A percentile compares a stretch with the other conserved stretches of the same genome.
These are phyloP conservation scores for Chamaenerion angustifolium DNA, from an alignment of 345 rosid species.

Conservation along the genomic window DNA sequence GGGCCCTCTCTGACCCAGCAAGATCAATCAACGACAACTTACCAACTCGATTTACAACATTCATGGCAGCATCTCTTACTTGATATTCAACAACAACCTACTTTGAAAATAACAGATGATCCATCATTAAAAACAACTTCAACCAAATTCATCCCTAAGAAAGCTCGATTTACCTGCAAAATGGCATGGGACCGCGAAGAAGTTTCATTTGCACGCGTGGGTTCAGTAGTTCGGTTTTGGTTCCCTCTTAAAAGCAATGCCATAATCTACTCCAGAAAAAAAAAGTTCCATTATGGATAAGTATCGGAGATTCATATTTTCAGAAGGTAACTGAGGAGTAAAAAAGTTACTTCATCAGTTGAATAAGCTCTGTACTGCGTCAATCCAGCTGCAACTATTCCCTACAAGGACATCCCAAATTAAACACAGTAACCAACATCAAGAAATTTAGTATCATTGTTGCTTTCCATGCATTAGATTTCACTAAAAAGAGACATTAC, in stretches of 20 bases:
- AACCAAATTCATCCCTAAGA: neutral
- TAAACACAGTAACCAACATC: neutral
- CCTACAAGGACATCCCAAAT: conserved; percentile 22
- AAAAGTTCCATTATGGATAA: conserved; percentile 2
- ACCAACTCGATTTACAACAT: conserved; percentile 45
- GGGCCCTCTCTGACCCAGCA: conserved; percentile 97
- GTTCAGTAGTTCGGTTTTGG: conserved; percentile 89
- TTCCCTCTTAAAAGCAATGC: conserved; percentile 83
- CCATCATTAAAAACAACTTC: neutral
- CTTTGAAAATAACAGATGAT: neutral
- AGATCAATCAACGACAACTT: conserved; percentile 91
- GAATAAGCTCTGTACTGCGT: conserved; percentile 94
- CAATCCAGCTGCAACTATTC: conserved; percentile 85
- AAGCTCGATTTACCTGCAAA: conserved; percentile 46
- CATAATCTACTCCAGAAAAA: conserved; percentile 54
- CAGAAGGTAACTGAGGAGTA: neutral
- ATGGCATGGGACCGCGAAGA: conserved; percentile 96
- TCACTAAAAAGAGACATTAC: too few species aligned
- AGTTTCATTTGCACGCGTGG: conserved; percentile 85
- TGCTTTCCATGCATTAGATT: too few species aligned
- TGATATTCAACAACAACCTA: conserved; percentile 73
- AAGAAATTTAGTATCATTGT: too few species aligned
- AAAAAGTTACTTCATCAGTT: conserved; percentile 56
- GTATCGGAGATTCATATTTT: too few species aligned
- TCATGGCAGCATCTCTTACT: conserved; percentile 57